Evolutionary conservation across 2,329 filamentous ascomycete genomes (phyloP).

Genomic region (Niveomyces coronatus): DNA sequence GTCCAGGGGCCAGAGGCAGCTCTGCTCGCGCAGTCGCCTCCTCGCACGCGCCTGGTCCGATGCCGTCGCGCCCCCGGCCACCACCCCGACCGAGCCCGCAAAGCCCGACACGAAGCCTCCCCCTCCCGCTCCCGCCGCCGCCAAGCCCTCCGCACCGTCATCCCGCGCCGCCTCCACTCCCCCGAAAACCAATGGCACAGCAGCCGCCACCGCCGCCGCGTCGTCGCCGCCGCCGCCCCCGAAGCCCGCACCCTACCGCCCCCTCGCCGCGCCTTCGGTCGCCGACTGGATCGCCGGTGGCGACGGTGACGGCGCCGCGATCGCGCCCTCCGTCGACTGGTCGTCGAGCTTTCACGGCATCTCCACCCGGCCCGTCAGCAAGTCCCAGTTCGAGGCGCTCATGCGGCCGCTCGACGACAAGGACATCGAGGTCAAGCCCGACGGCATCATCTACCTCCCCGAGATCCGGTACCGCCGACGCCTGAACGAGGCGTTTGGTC

Average conservation of each 20-base stretch:
- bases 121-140: background rate
- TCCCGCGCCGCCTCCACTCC: background rate
- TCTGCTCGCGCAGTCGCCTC: constrained; percentile 1
- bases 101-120: too few species aligned
- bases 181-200: too few species aligned
- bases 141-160: constrained; percentile 3
- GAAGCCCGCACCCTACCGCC: too few species aligned
- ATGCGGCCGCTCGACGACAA: constrained; percentile 54
- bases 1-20: background rate
- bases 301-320: background rate
- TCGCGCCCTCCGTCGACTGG: constrained; percentile 53
- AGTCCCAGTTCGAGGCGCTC: constrained; percentile 59
- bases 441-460: constrained; percentile 90
- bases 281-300: background rate
- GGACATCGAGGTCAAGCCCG: constrained; percentile 94
- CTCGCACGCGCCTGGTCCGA: background rate
- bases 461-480: constrained; percentile 97
- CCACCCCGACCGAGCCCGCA: background rate
- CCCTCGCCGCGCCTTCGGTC: too few species aligned
- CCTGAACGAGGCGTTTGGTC: constrained; percentile 83
- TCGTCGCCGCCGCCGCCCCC: too few species aligned
- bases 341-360: constrained; percentile 74
- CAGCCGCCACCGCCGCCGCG: too few species aligned
- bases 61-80: background rate
- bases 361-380: constrained; percentile 57